phyloP scores from a whole-genome alignment of 371 early-diverging fungal genomes.

The Apophysomyces sp. region DNA sequence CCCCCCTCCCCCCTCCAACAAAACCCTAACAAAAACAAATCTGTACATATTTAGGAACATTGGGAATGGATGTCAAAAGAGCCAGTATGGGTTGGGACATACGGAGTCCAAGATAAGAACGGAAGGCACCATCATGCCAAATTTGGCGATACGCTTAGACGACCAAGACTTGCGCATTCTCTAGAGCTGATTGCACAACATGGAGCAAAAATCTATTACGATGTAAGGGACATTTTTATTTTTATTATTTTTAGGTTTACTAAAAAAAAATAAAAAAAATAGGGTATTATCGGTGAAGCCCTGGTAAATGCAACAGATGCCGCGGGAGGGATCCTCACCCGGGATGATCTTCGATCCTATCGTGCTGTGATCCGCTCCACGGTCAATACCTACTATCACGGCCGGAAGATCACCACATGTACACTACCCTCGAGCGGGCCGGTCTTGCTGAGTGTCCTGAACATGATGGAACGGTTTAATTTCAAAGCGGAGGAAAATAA shows the following conservation, averaged over 20 bases:
- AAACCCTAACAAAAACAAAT: too few relatives aligned
- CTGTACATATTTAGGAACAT: neutral
- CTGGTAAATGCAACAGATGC: constrained; percentile 70
- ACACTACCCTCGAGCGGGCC: constrained; percentile 85
- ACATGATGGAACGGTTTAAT: constrained; percentile 85
- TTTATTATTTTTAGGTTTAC: too few relatives aligned
- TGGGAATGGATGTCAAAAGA: constrained; percentile 32
- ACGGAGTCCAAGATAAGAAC: constrained; percentile 69
- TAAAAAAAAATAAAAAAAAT: neutral
- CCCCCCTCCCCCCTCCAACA: too few relatives aligned
- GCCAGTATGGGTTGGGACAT: constrained; percentile 51
- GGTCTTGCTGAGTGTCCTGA: constrained; percentile 81
- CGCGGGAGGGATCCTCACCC: constrained; percentile 82
- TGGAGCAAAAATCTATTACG: constrained; percentile 89
- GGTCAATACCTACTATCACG: constrained; percentile 74
- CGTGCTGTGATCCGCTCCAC: constrained; percentile 60
- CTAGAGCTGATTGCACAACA: constrained; percentile 77
- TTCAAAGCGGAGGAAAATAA: constrained; percentile 54
- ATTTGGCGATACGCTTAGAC: constrained; percentile 73
- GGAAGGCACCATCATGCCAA: constrained; percentile 11
- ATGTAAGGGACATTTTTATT: constrained; percentile 30
- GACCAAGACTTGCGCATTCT: constrained; percentile 79
- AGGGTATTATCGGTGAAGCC: constrained; percentile 77
- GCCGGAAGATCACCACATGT: constrained; percentile 66
- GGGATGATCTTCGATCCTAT: constrained; percentile 81